phyloP scores from a whole-genome alignment of 768 basidiomycete genomes.

The Suillus discolor region DNA sequence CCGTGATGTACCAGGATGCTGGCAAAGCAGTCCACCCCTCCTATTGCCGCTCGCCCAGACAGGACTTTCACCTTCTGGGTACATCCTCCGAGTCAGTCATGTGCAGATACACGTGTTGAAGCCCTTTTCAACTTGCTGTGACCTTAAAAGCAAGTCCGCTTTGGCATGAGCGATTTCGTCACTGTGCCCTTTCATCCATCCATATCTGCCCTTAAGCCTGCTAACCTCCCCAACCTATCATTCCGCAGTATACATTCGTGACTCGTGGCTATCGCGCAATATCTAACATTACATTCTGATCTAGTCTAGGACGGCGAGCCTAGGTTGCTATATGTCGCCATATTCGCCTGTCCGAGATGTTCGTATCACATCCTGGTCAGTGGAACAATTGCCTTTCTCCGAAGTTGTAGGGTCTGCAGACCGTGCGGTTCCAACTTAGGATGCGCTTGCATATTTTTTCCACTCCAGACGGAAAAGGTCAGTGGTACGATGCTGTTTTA shows the following conservation, averaged over 20 bases:
- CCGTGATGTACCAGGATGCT: neutral
- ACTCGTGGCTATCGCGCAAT: neutral
- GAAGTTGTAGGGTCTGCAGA: neutral
- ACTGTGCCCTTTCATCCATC: neutral
- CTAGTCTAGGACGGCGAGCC: neutral
- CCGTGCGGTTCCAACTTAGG: neutral
- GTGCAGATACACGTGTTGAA: neutral
- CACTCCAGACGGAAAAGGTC: neutral
- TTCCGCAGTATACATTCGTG: neutral
- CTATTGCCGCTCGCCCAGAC: neutral
- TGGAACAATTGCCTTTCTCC: neutral
- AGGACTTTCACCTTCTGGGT: neutral
- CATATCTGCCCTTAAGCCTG: neutral
- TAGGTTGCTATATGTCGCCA: neutral
- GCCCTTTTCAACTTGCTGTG: neutral
- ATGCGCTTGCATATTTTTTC: neutral
- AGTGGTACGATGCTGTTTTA: neutral
- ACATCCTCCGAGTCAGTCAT: neutral
- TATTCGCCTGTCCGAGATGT: neutral
- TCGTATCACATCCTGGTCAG: neutral
- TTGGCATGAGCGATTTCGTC: neutral
- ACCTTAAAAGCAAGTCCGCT: neutral
- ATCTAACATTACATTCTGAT: neutral
- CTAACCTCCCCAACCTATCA: neutral
- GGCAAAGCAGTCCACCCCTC: neutral